A percentile compares a stretch with the other conserved stretches of the same genome.
phyloP scores from a whole-genome alignment of 352 stramenopile genomes.

The Peronosclerospora sorghi region DNA sequence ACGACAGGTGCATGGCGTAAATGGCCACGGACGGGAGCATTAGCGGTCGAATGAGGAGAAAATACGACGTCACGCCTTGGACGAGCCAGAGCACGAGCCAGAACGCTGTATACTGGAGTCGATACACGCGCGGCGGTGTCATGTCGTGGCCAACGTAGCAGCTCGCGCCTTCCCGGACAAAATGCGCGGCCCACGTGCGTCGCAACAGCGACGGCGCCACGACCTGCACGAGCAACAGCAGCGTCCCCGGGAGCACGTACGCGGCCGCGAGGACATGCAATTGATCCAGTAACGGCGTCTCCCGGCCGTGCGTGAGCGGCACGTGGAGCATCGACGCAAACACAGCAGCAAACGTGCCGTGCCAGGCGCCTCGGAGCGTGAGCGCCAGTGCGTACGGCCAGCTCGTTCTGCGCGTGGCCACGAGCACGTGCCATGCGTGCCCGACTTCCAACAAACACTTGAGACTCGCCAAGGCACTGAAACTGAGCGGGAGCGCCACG shows the following conservation, averaged over 20 bases:
- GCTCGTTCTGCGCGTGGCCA: conserved; percentile 38
- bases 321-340: conserved; percentile 60
- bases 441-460: conserved; percentile 58
- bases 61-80: conserved; percentile 52
- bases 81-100: conserved; percentile 52
- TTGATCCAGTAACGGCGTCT: conserved; percentile 35
- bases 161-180: conserved; percentile 57
- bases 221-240: conserved; percentile 42
- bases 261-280: conserved; percentile 28
- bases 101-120: conserved; percentile 56
- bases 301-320: conserved; percentile 31
- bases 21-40: conserved; percentile 61
- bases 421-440: conserved; percentile 55
- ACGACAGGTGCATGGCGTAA: conserved; percentile 58
- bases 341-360: conserved; percentile 37
- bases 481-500: conserved; percentile 37
- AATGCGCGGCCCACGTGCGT: conserved; percentile 51
- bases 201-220: conserved; percentile 43
- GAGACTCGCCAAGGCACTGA: conserved; percentile 35
- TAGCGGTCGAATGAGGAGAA: conserved; percentile 48
- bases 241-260: conserved; percentile 35
- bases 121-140: conserved; percentile 40
- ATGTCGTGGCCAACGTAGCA: conserved; percentile 67
- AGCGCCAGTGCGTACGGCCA: conserved; percentile 51
- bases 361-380: conserved; percentile 45